A percentile compares a stretch with the other conserved stretches of the same genome.
Conservation (phyloP, 2,329 filamentous ascomycete species). For the Scytalidium sp. region DNA sequence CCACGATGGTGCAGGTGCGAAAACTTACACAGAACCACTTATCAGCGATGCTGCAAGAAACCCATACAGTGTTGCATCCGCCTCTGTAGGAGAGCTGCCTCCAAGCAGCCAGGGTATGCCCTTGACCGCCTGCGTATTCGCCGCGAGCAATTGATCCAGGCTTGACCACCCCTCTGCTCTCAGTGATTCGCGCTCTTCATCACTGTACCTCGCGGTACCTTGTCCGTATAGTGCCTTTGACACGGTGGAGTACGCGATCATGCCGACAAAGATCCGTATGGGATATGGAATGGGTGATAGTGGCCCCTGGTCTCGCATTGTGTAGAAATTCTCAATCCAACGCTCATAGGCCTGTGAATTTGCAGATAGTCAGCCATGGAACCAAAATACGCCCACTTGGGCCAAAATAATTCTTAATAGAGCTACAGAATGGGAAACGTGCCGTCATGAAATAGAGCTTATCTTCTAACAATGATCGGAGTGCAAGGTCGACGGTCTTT, state of each 20-base stretch:
- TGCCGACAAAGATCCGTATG: conserved; percentile 47
- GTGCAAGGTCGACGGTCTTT: conserved; percentile 45
- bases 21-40: conserved; percentile 50
- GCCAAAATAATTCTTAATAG: too few relatives aligned
- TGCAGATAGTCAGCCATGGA: background rate
- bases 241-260: conserved; percentile 42
- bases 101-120: conserved; percentile 57
- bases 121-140: conserved; percentile 18
- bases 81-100: conserved; percentile 50
- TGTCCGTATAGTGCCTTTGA: conserved; percentile 50
- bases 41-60: conserved; percentile 52
- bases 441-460: conserved; percentile 57
- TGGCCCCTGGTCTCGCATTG: conserved; percentile 48
- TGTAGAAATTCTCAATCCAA: conserved; percentile 58
- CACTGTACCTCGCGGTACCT: conserved; percentile 48
- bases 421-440: conserved; percentile 6
- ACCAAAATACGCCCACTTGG: background rate
- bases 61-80: conserved; percentile 54
- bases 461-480: conserved; percentile 56
- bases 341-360: conserved; percentile 42
- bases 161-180: conserved; percentile 51
- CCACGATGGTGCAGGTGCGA: too few relatives aligned
- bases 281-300: conserved; percentile 49
- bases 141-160: conserved; percentile 42
- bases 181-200: conserved; percentile 44